Evolutionary conservation across 2,329 filamentous ascomycete species (phyloP).

Genomic region (Juglanconis sp.): DNA sequence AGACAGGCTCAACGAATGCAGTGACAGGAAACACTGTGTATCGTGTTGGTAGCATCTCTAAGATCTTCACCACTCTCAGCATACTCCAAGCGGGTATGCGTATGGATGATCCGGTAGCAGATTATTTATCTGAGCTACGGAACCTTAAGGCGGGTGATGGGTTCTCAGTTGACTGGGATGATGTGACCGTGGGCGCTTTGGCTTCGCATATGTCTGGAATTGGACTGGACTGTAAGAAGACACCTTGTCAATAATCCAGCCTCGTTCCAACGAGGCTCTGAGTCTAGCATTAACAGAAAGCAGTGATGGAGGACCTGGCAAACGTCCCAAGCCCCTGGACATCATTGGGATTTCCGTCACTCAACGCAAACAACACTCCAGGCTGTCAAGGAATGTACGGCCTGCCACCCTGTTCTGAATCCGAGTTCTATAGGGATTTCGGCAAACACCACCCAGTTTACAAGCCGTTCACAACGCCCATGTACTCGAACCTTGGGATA

Average conservation of each 20-base stretch:
- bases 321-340: constrained; percentile 28
- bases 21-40: constrained; percentile 34
- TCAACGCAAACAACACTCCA: constrained; percentile 27
- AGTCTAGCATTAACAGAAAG: neutral
- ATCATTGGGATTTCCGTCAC: constrained; percentile 29
- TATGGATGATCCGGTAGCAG: constrained; percentile 40
- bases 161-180: constrained; percentile 41
- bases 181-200: constrained; percentile 43
- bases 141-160: constrained; percentile 21
- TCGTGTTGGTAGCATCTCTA: constrained; percentile 36
- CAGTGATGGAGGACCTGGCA: constrained; percentile 33
- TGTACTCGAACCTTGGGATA: constrained; percentile 49
- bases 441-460: constrained; percentile 36
- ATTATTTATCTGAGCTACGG: constrained; percentile 40
- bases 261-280: neutral
- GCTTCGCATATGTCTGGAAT: constrained; percentile 45
- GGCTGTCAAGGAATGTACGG: constrained; percentile 34
- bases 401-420: constrained; percentile 28
- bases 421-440: constrained; percentile 28
- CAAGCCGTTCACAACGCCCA: constrained; percentile 39
- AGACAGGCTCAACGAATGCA: constrained; percentile 25
- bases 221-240: constrained; percentile 31
- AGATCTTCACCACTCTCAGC: constrained; percentile 31
- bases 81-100: constrained; percentile 29
- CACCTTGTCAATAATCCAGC: neutral